Evolutionary conservation across 2,329 filamentous ascomycete genomes (phyloP).

Genomic region (Calcarisporium arbuscula): DNA sequence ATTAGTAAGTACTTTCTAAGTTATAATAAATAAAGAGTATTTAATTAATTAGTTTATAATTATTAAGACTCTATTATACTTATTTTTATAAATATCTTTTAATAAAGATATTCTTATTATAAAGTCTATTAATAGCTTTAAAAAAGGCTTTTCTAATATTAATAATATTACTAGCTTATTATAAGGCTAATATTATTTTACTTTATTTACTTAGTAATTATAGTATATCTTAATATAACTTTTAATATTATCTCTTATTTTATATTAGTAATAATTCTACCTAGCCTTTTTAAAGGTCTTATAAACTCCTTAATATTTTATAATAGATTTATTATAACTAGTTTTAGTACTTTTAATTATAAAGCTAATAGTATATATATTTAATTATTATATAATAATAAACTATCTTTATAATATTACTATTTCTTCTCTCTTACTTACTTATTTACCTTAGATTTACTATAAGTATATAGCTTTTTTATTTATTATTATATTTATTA

Average conservation of each 20-base stretch:
- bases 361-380: not conserved
- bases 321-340: not conserved
- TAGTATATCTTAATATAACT: no score
- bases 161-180: not conserved
- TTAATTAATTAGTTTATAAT: no score
- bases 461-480: no score
- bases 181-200: not conserved
- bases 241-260: no score
- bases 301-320: not conserved
- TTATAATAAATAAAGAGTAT: no score
- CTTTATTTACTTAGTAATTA: no score
- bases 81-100: not conserved
- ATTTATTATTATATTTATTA: not conserved
- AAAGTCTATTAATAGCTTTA: not conserved
- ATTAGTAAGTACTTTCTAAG: not conserved
- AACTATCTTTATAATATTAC: no score
- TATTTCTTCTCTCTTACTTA: not conserved
- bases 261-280: not conserved
- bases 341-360: not conserved
- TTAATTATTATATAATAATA: not conserved
- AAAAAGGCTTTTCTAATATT: not conserved
- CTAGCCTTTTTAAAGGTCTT: not conserved
- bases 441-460: no score
- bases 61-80: not conserved
- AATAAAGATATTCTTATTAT: not conserved